Evolutionary conservation across 306 rosid genomes (phyloP), one percentile per base, ranked within the genome.

Genomic region (Notholithocarpus densiflorus): DNA sequence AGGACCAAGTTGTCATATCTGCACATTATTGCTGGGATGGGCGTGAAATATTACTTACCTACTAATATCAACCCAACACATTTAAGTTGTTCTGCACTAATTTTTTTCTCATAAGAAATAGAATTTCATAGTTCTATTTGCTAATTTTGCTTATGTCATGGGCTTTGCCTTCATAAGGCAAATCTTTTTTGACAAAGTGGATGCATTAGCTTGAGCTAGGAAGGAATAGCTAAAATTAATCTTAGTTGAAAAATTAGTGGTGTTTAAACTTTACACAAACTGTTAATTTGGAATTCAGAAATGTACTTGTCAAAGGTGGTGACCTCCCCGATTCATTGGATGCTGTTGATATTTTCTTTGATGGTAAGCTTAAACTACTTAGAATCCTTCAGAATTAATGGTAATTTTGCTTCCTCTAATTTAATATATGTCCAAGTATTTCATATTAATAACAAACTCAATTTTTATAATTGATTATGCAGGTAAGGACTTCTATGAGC

Each of bases 261-360:
- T 79, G 85, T 48, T 37, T 79, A 68, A 71, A 64, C 21, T 48
- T 37, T 77, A 68, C 68, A 64, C 21, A 32, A 73, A 73, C 55
- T 45, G 45, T 78, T 55, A 29, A 72, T 82, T 54, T 79, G 68
- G 73, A 68, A 84, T 76, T 76, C 87, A 95, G 98, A 90, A 91
- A 82, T 74, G 98, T 95, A 20, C 97, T 95, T 57, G 90, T 95
- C 85, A 95, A 95, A 83, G 98, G 98, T n/a, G 98, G 98, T 68
- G 90, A 95, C 87, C 98, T 92, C 66, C 97, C 90, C 21, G 88
- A 87, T 89, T 92, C 98, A 34, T 83, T 75, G 69, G 94, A 95
- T 75, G 92, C 98, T 20, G 57, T 89, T 85, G 98, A 95, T 88
- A 77, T 95, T 71, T 89, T 95, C 85, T 95, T 86, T 69, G 89